Evolutionary conservation across 106 monocot species (phyloP).

Genomic region (Dioscorea alata): DNA sequence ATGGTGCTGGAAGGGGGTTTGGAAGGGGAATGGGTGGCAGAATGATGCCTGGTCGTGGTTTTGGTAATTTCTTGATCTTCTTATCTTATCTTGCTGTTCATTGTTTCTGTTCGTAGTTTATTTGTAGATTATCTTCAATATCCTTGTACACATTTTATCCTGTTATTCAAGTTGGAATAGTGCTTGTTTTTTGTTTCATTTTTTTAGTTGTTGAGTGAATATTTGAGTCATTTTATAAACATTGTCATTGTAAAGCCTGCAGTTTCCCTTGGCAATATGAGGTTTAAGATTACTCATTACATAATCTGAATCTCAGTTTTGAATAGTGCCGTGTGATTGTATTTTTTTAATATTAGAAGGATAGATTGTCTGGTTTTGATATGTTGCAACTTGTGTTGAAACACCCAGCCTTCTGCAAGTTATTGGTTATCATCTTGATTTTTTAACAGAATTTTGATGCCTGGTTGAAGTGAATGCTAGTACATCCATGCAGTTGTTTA

Average conservation of each 20-base stretch:
- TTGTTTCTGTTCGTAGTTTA: neutral
- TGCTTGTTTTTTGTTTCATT: neutral
- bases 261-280: too few relatives aligned
- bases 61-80: slow-evolving; percentile 41
- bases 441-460: neutral
- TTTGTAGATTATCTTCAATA: too few relatives aligned
- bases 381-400: too few relatives aligned
- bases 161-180: neutral
- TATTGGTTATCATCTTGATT: too few relatives aligned
- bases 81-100: neutral
- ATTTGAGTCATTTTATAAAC: neutral
- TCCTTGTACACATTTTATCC: neutral
- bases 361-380: neutral
- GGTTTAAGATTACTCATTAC: too few relatives aligned
- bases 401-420: too few relatives aligned
- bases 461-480: neutral
- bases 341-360: neutral
- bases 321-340: neutral
- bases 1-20: slow-evolving; percentile 81
- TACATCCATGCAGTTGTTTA: too few relatives aligned
- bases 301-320: too few relatives aligned
- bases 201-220: neutral
- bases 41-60: slow-evolving; percentile 73
- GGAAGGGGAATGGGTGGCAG: slow-evolving; percentile 92
- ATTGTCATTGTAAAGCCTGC: too few relatives aligned